Base-by-base conservation (phyloP, 2,329 filamentous ascomycete species). In the Diaporthe vaccinii region DNA sequence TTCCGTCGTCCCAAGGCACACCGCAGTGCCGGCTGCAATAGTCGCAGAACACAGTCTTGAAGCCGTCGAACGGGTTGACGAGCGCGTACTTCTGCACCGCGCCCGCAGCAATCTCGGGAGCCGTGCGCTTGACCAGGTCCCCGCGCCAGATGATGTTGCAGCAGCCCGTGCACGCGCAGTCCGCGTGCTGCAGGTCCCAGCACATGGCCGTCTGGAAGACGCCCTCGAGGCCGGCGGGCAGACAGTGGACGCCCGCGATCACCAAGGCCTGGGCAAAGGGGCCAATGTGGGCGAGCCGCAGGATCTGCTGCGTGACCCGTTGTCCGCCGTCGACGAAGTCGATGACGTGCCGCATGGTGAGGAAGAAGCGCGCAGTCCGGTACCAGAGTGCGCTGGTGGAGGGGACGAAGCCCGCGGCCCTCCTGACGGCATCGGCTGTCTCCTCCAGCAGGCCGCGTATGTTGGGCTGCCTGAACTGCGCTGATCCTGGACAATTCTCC, bases 21-120 rank as follows among this genome's bases (percentile, higher is more conserved):
- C 61, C 61, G 31, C 61, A 67, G 17, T 20, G 25, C 31, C 20
- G 20, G 28, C 25, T 4, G 12, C 61, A 67, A 22, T 15, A 67
- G 61, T 67, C 61, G 25, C 61, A 67, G 61, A 67, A 67, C 41
- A 67, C 10, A 49, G 25, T 67, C 61, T 41, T 49, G 14, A 15
- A 67, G 20, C 61, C 61, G 41, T 67, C 61, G 28, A 49, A 49
- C 10, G 61, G 61, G 44, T 67, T 67, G 41, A 67, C 61, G 20
- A 67, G 25, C 25, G 61, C 61, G 10, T 17, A 49, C 61, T 67
- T 49, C 41, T 67, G 61, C 4, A n/a, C 8, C 28, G 10, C 28
- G 9, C 61, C 61, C 22, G 4, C 4, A 31, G 41, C 61, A 15
- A 49, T 12, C 15, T 49, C 41, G 20, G 5, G 20, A 14, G 44